Evolutionary conservation across 140 eudicot species (phyloP).

Genomic region (Stevia rebaudiana): DNA sequence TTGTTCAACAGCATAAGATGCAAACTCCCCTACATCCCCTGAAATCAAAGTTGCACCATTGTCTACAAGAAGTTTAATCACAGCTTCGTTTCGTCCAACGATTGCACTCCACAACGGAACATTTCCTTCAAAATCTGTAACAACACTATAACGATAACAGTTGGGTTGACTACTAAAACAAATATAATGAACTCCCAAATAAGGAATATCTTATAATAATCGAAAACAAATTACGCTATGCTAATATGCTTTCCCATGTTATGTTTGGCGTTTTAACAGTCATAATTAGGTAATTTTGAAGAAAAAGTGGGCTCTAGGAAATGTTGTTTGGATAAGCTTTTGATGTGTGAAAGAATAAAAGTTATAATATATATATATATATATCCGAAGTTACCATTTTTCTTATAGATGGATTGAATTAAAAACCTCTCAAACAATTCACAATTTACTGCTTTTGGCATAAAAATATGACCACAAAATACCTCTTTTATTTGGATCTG

Average conservation of each 20-base stretch:
- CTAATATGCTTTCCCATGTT: no score
- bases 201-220: no score
- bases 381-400: background rate
- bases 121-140: conserved; percentile 60
- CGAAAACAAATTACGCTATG: no score
- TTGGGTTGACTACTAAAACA: no score
- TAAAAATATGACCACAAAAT: conserved; percentile 5
- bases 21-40: conserved; percentile 63
- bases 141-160: background rate
- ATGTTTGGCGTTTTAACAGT: no score
- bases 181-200: no score
- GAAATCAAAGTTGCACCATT: conserved; percentile 59
- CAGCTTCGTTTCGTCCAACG: conserved; percentile 42
- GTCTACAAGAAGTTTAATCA: conserved; percentile 48
- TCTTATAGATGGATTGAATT: background rate
- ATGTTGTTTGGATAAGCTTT: no score
- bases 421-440: no score
- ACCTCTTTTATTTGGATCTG: conserved; percentile 77
- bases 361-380: no score
- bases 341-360: no score
- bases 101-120: conserved; percentile 90
- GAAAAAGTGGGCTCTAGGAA: no score
- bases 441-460: background rate
- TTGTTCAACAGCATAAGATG: conserved; percentile 64
- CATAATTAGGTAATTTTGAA: no score